Evolutionary conservation across 139 green algal genomes (phyloP).

Genomic region (Parachlorella kessleri): DNA sequence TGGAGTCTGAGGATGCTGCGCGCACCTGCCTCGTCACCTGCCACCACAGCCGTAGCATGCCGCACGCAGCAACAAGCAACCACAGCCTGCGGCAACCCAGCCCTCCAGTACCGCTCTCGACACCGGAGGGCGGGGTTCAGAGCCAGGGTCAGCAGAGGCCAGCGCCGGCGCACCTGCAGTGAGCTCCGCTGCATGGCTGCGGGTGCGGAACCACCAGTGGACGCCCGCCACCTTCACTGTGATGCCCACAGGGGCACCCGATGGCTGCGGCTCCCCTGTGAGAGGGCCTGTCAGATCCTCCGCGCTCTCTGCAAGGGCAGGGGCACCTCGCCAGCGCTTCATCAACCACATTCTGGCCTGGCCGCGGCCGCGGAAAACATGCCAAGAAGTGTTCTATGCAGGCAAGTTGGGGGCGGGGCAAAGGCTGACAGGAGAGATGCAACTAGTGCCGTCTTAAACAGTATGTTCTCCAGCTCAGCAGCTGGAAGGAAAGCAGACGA

Average conservation of each 20-base stretch:
- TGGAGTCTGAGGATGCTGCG: not conserved
- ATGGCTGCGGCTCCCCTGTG: not conserved
- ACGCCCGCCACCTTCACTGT: constrained; percentile 71
- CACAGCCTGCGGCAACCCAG: too few relatives aligned
- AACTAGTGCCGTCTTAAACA: not conserved
- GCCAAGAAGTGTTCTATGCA: not conserved
- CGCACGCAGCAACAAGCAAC: too few relatives aligned
- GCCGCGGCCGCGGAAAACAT: not conserved
- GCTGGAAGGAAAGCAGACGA: not conserved
- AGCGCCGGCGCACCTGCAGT: constrained; percentile 63
- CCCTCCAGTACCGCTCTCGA: not conserved
- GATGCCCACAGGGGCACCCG: constrained; percentile 19
- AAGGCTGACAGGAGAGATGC: not conserved
- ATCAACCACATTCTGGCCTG: too few relatives aligned
- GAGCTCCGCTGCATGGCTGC: constrained; percentile 90
- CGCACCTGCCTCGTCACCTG: not conserved
- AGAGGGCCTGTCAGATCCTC: constrained; percentile 6
- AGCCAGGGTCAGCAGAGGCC: not conserved
- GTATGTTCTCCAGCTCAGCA: too few relatives aligned
- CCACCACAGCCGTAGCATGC: too few relatives aligned
- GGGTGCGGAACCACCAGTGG: constrained; percentile 93
- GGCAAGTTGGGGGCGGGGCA: not conserved
- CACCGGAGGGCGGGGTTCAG: not conserved
- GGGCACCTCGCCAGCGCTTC: too few relatives aligned
- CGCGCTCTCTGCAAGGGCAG: constrained; percentile 24